Base-by-base conservation (phyloP, 257 asterid genomes). In the Ballota nigra region DNA sequence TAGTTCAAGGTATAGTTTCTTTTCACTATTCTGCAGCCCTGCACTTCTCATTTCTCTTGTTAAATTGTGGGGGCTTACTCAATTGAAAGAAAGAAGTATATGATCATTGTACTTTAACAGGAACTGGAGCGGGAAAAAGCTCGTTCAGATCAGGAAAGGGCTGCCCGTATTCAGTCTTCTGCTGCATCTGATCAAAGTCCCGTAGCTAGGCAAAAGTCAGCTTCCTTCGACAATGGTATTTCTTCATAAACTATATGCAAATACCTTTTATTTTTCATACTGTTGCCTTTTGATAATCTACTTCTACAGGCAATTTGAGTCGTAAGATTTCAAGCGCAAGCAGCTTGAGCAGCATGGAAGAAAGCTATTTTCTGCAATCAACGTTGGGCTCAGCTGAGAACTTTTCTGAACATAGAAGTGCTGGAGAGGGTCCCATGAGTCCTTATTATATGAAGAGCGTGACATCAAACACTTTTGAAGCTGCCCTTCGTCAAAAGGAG, bases 301-400 rank as follows among this genome's bases (percentile, higher is more conserved):
- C 66, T 73, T 84, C 60, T 71, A 79, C 97, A 95, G 99, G 97
- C 13, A 65, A 57, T 78, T 81, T 88, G 90, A 70, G 83, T 64
- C 96, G 92, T 51, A 88, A 83, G 86, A 82, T 88, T 77, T 95
- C 98, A 20, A 89, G 95, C 78, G 86, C 91, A 20, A 86, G 97
- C 85, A 95, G 98, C 84, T 79, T 95, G 85, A 80, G 91, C 82
- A 89, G 96, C 66, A 92, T 95, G 96, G 99, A 92, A 82, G 99
- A 95, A 82, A 95, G 99, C 75, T 88, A 85, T 80, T 88, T 86
- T 78, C 86, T 95, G 78, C 98, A 92, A 83, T 79, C 97, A 18
- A 88, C 98, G 60, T 78, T 95, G 82, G 98, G 87, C 75, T 89
- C 92, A n/a, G 85, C 95, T 53, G 96, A 89, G 56, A 83, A 74